These are phyloP conservation scores for Fusarium sp. DNA, from an alignment of 2,329 filamentous ascomycete species.

Conservation along the genomic window DNA sequence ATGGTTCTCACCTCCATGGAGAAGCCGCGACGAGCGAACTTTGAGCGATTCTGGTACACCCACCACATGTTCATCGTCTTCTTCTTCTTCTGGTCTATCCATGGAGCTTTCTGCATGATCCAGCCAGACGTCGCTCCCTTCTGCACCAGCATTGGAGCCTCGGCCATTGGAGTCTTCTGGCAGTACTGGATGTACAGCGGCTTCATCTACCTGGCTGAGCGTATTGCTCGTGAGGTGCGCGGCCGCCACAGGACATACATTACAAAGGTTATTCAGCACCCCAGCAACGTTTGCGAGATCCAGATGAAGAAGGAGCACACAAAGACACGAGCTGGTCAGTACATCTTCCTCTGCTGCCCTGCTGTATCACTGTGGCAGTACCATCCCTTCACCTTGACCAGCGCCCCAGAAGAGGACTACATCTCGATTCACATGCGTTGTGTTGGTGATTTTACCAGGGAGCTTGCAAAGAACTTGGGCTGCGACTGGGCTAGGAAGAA, in stretches of 20 bases:
- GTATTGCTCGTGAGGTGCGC: conserved; percentile 81
- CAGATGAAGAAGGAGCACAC: conserved; percentile 93
- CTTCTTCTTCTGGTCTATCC: conserved; percentile 92
- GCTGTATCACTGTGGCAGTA: conserved; percentile 91
- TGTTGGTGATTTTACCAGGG: conserved; percentile 84
- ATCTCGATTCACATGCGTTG: conserved; percentile 88
- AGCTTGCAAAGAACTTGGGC: conserved; percentile 77
- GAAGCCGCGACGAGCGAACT: conserved; percentile 83
- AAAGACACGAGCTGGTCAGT: conserved; percentile 84
- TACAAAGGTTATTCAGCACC: conserved; percentile 90
- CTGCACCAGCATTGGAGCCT: conserved; percentile 75
- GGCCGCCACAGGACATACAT: conserved; percentile 88
- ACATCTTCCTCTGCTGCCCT: conserved; percentile 90
- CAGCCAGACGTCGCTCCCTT: conserved; percentile 85
- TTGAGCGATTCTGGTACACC: conserved; percentile 91
- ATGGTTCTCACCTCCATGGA: conserved; percentile 84
- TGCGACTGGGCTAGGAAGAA: conserved; percentile 75
- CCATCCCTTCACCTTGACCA: conserved; percentile 88
- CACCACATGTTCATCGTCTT: conserved; percentile 90
- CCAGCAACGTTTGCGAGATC: conserved; percentile 89
- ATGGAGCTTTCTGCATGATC: conserved; percentile 92
- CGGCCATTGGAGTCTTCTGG: conserved; percentile 84
- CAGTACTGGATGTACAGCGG: conserved; percentile 91
- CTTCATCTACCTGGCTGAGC: conserved; percentile 83
- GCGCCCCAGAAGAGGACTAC: conserved; percentile 89